phyloP scores from a whole-genome alignment of 2,329 filamentous ascomycete species.

The Ophiobolus disseminans region DNA sequence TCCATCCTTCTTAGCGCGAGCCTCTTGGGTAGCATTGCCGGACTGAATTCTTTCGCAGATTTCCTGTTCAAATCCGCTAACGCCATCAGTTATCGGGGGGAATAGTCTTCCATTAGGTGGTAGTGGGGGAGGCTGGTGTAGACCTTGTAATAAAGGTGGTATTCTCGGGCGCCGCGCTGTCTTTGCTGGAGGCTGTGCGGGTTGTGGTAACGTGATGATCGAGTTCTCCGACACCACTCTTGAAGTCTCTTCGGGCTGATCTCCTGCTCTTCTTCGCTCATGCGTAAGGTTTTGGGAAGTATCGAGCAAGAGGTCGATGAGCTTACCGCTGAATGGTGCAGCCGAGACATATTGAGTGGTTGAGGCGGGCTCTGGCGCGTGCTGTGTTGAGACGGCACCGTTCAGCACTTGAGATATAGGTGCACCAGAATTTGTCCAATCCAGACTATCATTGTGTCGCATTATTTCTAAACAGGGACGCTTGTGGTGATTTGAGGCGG shows the following conservation, averaged over 20 bases:
- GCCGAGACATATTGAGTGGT: conserved; percentile 18
- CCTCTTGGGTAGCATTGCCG: conserved; percentile 15
- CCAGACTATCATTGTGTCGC: conserved; percentile 3
- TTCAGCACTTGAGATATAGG: conserved; percentile 48
- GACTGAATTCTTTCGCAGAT: conserved; percentile 24
- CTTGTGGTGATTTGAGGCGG: background rate
- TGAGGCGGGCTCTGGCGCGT: conserved; percentile 14
- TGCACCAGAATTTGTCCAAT: conserved; percentile 31
- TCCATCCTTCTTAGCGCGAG: conserved; percentile 15
- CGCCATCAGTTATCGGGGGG: conserved; percentile 65
- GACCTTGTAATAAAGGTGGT: conserved; percentile 62
- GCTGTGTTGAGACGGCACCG: conserved; percentile 24
- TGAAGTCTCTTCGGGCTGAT: conserved; percentile 18
- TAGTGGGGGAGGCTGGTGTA: conserved; percentile 67
- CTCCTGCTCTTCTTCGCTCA: conserved; percentile 31
- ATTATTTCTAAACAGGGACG: background rate
- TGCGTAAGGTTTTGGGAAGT: conserved; percentile 21
- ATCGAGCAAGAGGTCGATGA: conserved; percentile 38
- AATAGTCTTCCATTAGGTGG: conserved; percentile 62
- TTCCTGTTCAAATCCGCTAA: conserved; percentile 31
- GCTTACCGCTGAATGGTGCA: conserved; percentile 36
- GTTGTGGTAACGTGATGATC: conserved; percentile 49
- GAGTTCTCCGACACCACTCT: conserved; percentile 24
- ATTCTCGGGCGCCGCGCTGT: conserved; percentile 48
- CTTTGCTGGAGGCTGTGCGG: conserved; percentile 43